Evolutionary conservation across 768 basidiomycete genomes (phyloP).

Genomic region (Naganishia onofrii): DNA sequence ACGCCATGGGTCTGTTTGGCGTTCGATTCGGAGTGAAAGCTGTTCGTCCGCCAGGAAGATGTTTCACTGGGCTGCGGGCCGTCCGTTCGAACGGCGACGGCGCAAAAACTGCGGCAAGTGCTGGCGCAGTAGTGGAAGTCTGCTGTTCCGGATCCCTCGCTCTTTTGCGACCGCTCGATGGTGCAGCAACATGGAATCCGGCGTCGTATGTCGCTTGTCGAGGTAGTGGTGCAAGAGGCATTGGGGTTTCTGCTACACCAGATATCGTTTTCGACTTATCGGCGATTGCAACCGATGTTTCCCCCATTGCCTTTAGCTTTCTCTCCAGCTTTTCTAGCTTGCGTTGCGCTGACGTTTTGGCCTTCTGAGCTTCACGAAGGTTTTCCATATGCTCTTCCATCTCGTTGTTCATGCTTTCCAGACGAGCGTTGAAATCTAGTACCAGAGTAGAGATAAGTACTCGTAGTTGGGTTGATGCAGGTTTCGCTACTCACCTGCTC

Average conservation of each 20-base stretch:
- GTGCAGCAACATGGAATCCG: not conserved
- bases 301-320: conserved; percentile 20
- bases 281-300: not conserved
- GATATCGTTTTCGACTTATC: not conserved
- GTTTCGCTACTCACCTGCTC: conserved; percentile 7
- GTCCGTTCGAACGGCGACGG: conserved; percentile 24
- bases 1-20: conserved; percentile 8
- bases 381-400: conserved; percentile 30
- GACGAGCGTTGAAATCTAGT: conserved; percentile 13
- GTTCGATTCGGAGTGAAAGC: conserved; percentile 20
- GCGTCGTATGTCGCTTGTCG: not conserved
- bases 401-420: conserved; percentile 28
- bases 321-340: conserved; percentile 31
- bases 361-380: conserved; percentile 24
- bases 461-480: no score
- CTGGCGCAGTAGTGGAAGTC: not conserved
- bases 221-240: not conserved
- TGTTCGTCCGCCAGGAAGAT: conserved; percentile 13
- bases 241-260: not conserved
- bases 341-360: conserved; percentile 25
- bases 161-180: conserved; percentile 24
- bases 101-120: conserved; percentile 19
- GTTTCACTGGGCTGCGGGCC: conserved; percentile 22
- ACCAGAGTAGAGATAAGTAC: not conserved
- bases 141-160: conserved; percentile 13